Percentiles rank a stretch among this genome's conserved stretches.
These are phyloP conservation scores for Nakazawaea ambrosiae DNA, from an alignment of 805 yeast species.

Conservation along the genomic window DNA sequence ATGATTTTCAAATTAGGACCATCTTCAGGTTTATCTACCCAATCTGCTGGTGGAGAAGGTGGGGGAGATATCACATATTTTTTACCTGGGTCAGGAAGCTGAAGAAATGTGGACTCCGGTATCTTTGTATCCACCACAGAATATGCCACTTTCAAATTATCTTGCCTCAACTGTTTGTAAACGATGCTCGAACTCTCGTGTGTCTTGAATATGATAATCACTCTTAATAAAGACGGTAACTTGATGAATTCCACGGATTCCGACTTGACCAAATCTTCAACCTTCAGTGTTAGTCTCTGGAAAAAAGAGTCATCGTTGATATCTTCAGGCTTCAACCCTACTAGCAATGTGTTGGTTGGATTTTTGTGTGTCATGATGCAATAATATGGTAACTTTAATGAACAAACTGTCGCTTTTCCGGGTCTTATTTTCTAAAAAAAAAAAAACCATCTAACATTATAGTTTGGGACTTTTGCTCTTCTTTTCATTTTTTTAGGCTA, in stretches of 20 bases:
- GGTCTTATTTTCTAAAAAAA: slow-evolving; percentile 10
- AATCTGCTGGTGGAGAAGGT: slow-evolving; percentile 12
- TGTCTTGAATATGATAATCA: slow-evolving; percentile 20
- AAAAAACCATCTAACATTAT: no score
- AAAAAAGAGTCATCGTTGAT: slow-evolving; percentile 4
- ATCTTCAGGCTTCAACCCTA: not conserved
- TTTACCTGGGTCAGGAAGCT: slow-evolving; percentile 12
- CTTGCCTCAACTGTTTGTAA: slow-evolving; percentile 12
- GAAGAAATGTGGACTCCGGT: slow-evolving; percentile 8
- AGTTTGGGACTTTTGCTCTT: no score
- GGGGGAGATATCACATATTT: slow-evolving; percentile 13
- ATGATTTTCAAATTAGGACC: slow-evolving; percentile 8
- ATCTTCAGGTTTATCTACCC: slow-evolving; percentile 9
- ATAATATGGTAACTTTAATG: not conserved
- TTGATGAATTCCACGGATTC: slow-evolving; percentile 16
- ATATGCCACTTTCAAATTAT: slow-evolving; percentile 13
- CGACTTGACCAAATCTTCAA: slow-evolving; percentile 6
- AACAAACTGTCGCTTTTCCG: not conserved
- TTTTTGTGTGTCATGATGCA: not conserved
- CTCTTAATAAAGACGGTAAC: slow-evolving; percentile 20
- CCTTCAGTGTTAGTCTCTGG: not conserved
- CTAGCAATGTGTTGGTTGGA: slow-evolving; percentile 4
- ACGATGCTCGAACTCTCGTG: slow-evolving; percentile 13
- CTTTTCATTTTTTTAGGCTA: slow-evolving; percentile 8
- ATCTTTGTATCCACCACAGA: slow-evolving; percentile 5